Conservation (phyloP, 1,284 basidiomycete genomes). For the Tremellales sp. region DNA sequence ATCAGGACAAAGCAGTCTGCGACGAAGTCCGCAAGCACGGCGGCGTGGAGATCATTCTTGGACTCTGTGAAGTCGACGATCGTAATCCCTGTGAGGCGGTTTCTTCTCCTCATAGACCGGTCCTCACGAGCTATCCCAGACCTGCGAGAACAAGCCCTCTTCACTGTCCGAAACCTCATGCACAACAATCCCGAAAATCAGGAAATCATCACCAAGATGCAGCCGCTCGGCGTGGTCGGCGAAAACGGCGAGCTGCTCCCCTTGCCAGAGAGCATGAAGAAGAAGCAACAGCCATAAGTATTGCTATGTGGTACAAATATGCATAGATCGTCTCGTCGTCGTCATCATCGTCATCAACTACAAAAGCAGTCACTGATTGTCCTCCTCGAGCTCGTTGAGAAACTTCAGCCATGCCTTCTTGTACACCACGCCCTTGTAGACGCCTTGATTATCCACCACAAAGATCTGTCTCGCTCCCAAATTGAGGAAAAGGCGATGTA, state of each 20-base stretch:
- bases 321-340: too few relatives aligned
- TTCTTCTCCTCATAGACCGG: not conserved
- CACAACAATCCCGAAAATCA: constrained; percentile 73
- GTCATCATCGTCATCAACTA: too few relatives aligned
- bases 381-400: constrained; percentile 64
- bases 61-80: constrained; percentile 82
- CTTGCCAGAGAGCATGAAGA: constrained; percentile 44
- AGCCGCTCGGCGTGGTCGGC: constrained; percentile 56
- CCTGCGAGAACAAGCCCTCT: constrained; percentile 81
- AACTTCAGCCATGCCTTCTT: constrained; percentile 90
- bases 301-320: too few relatives aligned
- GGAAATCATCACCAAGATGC: constrained; percentile 66
- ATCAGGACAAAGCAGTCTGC: constrained; percentile 62
- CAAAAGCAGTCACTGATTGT: constrained; percentile 17
- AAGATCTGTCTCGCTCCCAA: constrained; percentile 86
- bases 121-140: constrained; percentile 52
- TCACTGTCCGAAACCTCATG: constrained; percentile 73
- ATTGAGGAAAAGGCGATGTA: constrained; percentile 88
- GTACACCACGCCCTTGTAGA: constrained; percentile 84
- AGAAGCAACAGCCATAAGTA: too few relatives aligned
- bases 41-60: constrained; percentile 75
- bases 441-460: constrained; percentile 74
- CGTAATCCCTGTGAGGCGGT: constrained; percentile 71
- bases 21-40: constrained; percentile 64
- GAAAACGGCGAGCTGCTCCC: constrained; percentile 58